Evolutionary conservation across 129 eudicot species (phyloP).

Genomic region (Flaveria linearis): DNA sequence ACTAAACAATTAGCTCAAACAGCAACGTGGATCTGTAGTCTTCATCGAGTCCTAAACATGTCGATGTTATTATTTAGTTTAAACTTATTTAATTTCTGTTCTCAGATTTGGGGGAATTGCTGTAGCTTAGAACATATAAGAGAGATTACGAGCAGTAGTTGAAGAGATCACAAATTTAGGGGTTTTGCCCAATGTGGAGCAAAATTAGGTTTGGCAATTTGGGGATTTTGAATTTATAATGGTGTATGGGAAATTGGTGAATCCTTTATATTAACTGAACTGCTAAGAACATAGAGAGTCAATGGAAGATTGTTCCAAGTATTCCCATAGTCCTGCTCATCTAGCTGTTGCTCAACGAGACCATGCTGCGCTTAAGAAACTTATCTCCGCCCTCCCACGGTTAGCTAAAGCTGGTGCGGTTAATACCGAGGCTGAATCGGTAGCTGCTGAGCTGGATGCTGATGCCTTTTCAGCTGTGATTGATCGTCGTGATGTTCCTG

Average conservation of each 20-base stretch:
- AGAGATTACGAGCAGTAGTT: neutral
- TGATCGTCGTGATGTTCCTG: constrained; percentile 87
- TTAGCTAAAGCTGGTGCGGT: constrained; percentile 84
- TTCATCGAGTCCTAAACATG: neutral
- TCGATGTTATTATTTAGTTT: constrained; percentile 13
- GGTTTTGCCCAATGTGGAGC: constrained; percentile 32
- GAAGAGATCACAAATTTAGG: constrained; percentile 4
- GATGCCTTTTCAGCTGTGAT: constrained; percentile 71
- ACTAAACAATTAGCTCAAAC: neutral
- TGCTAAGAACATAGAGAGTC: neutral
- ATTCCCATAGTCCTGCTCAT: constrained; percentile 84
- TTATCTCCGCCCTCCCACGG: constrained; percentile 56
- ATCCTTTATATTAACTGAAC: constrained; percentile 17
- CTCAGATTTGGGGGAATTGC: constrained; percentile 36
- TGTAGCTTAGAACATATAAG: neutral
- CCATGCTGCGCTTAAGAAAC: constrained; percentile 50
- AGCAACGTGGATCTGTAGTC: constrained; percentile 28
- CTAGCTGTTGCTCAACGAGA: constrained; percentile 67
- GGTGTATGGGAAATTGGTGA: constrained; percentile 19
- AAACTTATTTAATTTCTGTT: constrained; percentile 7
- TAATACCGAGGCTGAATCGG: constrained; percentile 61
- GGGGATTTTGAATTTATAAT: constrained; percentile 23
- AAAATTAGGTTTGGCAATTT: constrained; percentile 21
- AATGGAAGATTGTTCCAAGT: constrained; percentile 83
- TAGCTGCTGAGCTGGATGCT: constrained; percentile 75